Base-by-base conservation (phyloP, 768 basidiomycete species). In the Amanita rubescens region DNA sequence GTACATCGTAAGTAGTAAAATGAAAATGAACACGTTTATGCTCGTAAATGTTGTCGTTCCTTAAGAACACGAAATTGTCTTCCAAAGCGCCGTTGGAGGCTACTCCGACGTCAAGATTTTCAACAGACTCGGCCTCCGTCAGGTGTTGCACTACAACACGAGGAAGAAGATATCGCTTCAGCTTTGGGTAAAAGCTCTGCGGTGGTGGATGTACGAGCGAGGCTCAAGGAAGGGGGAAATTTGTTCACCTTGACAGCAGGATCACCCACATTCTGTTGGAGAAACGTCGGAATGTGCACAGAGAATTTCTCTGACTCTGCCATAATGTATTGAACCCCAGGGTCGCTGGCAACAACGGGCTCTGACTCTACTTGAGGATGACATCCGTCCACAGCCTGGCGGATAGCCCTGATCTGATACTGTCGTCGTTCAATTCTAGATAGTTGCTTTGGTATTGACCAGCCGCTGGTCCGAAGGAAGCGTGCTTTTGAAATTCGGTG, bases 1-100 rank as follows among this genome's bases (percentile, higher is more conserved):
- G 66, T 12, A 74, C 55, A 55, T 76, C 69, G 54, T 76, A 77
- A 0, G 71, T 71, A 0, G 73, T 75, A 51, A 71, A 75, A 58
- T 75, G 71, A 52, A 76, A 43, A 0, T 63, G 65, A 1, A 72
- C 27, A 9, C 63, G 57, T 8, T 62, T 65, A 54, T 71, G 69
- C 9, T 7, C 39, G 34, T 58, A 69, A 17, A 69, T 54, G 35
- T 19, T 50, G 55, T 57, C 59, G 37, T 56, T 39, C 10, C 20
- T 56, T 24, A 62, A 53, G 32, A 46, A 44, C 1, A 61, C 42
- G 25, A n/a, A n/a, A n/a, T n/a, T 48, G 37, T 35, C 50, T 45
- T 59, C 44, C 22, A 30, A 25, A 12, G 27, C 3, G 3, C 27
- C 27, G 8, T 44, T 25, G 20, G 24, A 25, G 24, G 42, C 42